Conservation (phyloP, 2,329 filamentous ascomycete genomes). For the Neonectria sp. region DNA sequence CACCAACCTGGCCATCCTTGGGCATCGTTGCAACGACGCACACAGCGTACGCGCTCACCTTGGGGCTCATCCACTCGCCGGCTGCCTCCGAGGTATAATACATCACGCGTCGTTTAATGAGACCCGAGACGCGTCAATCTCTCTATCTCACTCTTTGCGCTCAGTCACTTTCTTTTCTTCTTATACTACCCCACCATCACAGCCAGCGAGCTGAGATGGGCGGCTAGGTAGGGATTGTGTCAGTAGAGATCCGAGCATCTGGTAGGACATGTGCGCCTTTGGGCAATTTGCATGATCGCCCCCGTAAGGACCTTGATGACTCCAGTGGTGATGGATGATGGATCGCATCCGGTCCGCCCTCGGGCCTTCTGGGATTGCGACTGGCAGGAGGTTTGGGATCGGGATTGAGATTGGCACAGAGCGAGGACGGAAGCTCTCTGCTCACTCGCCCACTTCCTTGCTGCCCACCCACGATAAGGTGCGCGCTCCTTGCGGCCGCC, state of each 20-base stretch:
- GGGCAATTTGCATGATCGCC: slow-evolving; percentile 18
- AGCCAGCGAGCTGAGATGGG: slow-evolving; percentile 10
- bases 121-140: slow-evolving; percentile 23
- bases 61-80: slow-evolving; percentile 21
- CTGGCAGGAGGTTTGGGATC: neutral
- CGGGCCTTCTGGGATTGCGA: neutral
- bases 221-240: slow-evolving; percentile 22
- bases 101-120: slow-evolving; percentile 34
- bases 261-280: slow-evolving; percentile 17
- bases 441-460: neutral
- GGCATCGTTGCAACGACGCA: slow-evolving; percentile 23
- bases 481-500: slow-evolving; percentile 44
- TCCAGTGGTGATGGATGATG: slow-evolving; percentile 13
- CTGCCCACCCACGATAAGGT: slow-evolving; percentile 19
- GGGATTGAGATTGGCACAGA: slow-evolving; percentile 4
- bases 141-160: neutral
- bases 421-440: slow-evolving; percentile 1
- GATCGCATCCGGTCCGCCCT: slow-evolving; percentile 17
- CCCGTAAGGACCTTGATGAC: slow-evolving; percentile 1
- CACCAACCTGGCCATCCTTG: slow-evolving; percentile 21
- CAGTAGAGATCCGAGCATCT: slow-evolving; percentile 23
- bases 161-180: slow-evolving; percentile 12
- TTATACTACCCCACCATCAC: slow-evolving; percentile 27
- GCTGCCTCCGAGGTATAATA: slow-evolving; percentile 28
- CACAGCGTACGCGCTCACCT: slow-evolving; percentile 26